Conservation (phyloP, 768 basidiomycete genomes). For the Phaeotremella fagi region DNA sequence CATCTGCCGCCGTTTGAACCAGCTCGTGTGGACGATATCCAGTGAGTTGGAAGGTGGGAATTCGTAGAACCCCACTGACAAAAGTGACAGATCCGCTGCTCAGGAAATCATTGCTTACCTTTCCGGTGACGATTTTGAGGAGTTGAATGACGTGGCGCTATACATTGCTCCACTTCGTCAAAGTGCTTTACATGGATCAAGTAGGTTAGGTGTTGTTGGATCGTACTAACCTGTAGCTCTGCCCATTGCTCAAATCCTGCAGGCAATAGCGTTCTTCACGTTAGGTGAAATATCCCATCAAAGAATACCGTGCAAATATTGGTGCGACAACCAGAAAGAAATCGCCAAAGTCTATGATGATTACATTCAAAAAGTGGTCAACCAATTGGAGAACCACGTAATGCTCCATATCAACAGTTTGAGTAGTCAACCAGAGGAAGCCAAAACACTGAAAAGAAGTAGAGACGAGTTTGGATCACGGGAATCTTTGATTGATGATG, state of each 20-base stretch:
- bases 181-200: slow-evolving; percentile 6
- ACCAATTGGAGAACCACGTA: neutral
- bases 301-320: neutral
- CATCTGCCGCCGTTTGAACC: neutral
- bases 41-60: no score
- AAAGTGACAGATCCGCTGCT: slow-evolving; percentile 2
- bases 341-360: neutral
- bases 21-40: no score
- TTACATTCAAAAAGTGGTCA: neutral
- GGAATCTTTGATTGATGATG: no score
- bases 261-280: slow-evolving; percentile 14
- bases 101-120: slow-evolving; percentile 21
- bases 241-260: slow-evolving; percentile 11
- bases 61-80: neutral
- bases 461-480: no score
- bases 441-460: no score
- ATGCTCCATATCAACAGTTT: no score
- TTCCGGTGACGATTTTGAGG: slow-evolving; percentile 15
- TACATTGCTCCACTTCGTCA: slow-evolving; percentile 18
- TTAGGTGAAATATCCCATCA: slow-evolving; percentile 15
- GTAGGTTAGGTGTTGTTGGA: slow-evolving; percentile 3
- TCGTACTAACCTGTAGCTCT: slow-evolving; percentile 8
- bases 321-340: neutral
- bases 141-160: slow-evolving; percentile 23
- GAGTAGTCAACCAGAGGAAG: no score